Evolutionary conservation across 2,329 filamentous ascomycete species (phyloP), one percentile per base, ranked within the genome.

Genomic region (Coniochaeta prunicola): DNA sequence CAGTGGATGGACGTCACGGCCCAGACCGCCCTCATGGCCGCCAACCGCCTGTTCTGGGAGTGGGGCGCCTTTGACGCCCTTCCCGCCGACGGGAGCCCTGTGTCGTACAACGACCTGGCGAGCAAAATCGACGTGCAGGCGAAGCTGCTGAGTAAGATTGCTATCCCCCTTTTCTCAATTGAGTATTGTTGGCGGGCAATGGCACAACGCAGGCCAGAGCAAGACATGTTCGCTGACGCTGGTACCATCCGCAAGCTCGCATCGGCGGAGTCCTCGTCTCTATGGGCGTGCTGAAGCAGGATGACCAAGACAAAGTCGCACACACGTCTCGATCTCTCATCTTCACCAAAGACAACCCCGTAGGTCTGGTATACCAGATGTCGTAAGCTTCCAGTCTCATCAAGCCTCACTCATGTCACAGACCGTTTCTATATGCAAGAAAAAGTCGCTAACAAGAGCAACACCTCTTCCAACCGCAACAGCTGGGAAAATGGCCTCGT

Each of bases 21-120:
- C 19, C 61, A 61, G 59, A 65, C 64, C 53, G 58, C 60, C 48
- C 61, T 60, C 38, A 64, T 64, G 58, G 63, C 56, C n/a, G 60
- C 64, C n/a, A 59, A 62, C 61, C 50, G 64, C 63, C 45, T 68
- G 12, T 68, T 67, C 53, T 55, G 60, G 19, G 60, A 65, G 34
- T 69, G 67, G 67, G 58, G 61, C 3, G 64, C 58, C 1, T 67
- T 69, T 24, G 64, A 67, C 21, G 40, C 56, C 8, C 64, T 69
- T 17, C 66, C 67, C 0, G 21, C 58, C 21, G 10, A 61, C 4
- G 60, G 55, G 17, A 55, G 42, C 26, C 21, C 45, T 12, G 65
- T 67, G 28, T 62, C 64, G 8, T 65, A 65, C 8, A 24, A 57
- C 9, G 61, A 63, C 7, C 58, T 69, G 15, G 64, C 66, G 0